Conservation (phyloP, 305 asterid genomes). For the Fraxinus albicans region DNA sequence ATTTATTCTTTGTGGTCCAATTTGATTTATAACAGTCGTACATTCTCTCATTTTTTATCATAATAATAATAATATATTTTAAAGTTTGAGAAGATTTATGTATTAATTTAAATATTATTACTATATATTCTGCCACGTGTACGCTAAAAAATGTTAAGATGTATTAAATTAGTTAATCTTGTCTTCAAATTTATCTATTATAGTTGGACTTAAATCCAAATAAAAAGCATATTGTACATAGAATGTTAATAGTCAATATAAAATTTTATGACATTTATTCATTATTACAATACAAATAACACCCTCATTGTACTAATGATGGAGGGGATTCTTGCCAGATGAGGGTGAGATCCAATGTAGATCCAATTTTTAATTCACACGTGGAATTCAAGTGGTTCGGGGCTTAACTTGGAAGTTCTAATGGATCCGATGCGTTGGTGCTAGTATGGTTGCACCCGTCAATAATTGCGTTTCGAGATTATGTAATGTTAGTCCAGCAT, state of each 20-base stretch:
- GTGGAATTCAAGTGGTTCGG: background rate
- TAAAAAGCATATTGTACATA: background rate
- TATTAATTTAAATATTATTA: background rate
- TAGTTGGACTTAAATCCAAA: background rate
- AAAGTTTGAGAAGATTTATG: background rate
- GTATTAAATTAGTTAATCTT: background rate
- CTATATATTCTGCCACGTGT: background rate
- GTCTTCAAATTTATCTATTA: background rate
- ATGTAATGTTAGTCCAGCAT: background rate
- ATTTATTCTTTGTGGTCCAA: background rate
- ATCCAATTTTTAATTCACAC: background rate
- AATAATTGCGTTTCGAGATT: background rate
- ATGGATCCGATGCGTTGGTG: background rate
- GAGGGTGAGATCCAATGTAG: background rate
- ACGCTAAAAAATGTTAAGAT: background rate
- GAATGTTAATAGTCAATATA: background rate
- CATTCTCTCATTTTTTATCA: background rate
- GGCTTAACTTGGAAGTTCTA: background rate
- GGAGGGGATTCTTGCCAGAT: background rate
- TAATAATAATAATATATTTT: too few relatives aligned
- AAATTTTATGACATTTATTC: background rate
- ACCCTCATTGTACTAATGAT: background rate
- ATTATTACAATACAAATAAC: background rate
- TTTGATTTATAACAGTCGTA: background rate
- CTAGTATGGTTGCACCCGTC: background rate